Evolutionary conservation across 2,329 filamentous ascomycete genomes (phyloP), one percentile per base, ranked within the genome.

Genomic region (Aspergillus costaricaensis): DNA sequence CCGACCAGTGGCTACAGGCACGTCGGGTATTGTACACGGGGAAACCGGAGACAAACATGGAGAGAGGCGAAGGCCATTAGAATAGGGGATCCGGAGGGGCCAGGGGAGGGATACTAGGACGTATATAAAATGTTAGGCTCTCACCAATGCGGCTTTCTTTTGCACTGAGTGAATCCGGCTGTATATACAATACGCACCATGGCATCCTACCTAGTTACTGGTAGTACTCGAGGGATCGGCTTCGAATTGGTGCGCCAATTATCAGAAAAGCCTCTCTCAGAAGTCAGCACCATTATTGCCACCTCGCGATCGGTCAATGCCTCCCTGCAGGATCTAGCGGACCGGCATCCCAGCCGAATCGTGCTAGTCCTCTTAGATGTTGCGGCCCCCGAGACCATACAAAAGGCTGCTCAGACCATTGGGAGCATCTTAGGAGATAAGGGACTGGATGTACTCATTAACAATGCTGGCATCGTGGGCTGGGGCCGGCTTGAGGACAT

Each of bases 391-490:
- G 50, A 56, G 0, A 77, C 73, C 41, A 70, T 81, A 5, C 64
- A 75, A 43, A 59, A 71, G 14, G 80, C 77, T 0, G 76, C 65
- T 0, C 57, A 57, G 0, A 59, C 67, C 14, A 74, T 80, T 4
- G 74, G 79, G 27, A 48, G 55, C 4, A 65, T 66, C 2, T 64
- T 81, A 1, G 63, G 66, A 15, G 79, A 72, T 4, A 74, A 73
- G 10, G 80, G 79, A 0, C 69, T 83, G 0, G 81, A 83, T 62
- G 76, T 82, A 7, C 60, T 83, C 27, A 72, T 81, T 58, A 81
- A 82, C 66, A 81, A 81, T 67, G 79, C 77, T 0, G 80, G 78
- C 0, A 62, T 74, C 23, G 54, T 55, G 44, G 57, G 61, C 0
- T 39, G 38, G 17, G 59, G 53, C 0, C 63, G 63, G n/a, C 8